Conservation (phyloP, 2,329 filamentous ascomycete genomes). For the Cercospora beticola region DNA sequence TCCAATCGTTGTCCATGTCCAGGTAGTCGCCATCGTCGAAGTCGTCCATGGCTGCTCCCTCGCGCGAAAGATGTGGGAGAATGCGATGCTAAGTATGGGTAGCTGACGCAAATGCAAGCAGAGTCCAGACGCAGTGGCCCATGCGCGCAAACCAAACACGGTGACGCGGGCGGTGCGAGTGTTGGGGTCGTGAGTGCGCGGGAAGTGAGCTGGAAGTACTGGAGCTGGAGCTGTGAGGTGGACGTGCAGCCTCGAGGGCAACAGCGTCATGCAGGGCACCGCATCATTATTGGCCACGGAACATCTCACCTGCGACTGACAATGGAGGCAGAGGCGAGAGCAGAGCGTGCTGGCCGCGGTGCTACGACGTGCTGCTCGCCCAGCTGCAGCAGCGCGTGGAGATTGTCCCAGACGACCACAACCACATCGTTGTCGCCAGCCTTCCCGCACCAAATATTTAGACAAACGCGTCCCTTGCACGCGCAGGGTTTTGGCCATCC, state of each 20-base stretch:
- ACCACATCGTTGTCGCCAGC: background rate
- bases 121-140: background rate
- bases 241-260: background rate
- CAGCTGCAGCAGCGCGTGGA: background rate
- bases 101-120: background rate
- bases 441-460: background rate
- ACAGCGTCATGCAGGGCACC: background rate
- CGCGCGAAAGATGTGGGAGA: background rate
- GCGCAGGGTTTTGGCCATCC: background rate
- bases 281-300: background rate
- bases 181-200: background rate
- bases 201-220: background rate
- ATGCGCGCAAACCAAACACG: background rate
- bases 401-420: background rate
- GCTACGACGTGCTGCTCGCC: background rate
- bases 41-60: constrained; percentile 31
- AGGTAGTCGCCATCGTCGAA: constrained; percentile 41
- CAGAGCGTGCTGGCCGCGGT: background rate
- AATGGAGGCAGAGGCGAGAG: background rate
- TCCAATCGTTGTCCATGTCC: constrained; percentile 44
- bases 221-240: background rate
- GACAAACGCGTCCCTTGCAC: background rate
- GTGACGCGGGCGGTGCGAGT: background rate
- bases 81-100: background rate
- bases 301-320: background rate